Evolutionary conservation across 1,284 basidiomycete species (phyloP), one percentile per base, ranked within the genome.

Genomic region (Boletus calvinii): DNA sequence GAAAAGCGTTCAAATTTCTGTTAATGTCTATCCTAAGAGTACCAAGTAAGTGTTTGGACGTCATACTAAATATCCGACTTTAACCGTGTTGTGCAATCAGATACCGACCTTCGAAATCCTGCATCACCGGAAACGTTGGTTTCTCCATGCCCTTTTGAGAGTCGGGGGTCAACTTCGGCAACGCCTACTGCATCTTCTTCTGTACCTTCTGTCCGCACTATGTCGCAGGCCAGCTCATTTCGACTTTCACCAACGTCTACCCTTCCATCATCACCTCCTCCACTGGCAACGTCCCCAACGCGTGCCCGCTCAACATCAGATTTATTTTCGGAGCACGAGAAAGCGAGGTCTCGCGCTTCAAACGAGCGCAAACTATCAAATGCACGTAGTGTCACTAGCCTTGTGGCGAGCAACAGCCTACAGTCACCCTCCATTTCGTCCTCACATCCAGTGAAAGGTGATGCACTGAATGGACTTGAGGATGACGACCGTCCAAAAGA

Each of bases 1-100:
- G 81, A 41, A 76, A 77, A 49, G 79, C 78, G 0, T 89, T 91
- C 62, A 78, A 81, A 42, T 89, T 78, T 72, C 65, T 91, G 26
- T 65, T 89, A 54, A 80, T 77, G 62, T 77, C 82, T 5, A 78
- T 88, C 26, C 67, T 78, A 39, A 76, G 77, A 41, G 76, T 78
- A 50, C 74, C 78, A 66, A 74, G 84, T 83, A 59, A 64, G 78
- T 59, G n/a, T 46, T 37, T 37, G 35, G 30, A 12, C 50, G 10
- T 41, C 43, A 46, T 47, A 41, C 18, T 47, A 40, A 30, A 11
- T 45, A 18, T 51, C 41, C 30, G 48, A 48, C 30, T 54, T 57
- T 45, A 42, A 53, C 31, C 18, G 44, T 20, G 32, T 38, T 41
- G 42, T 53, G 44, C 29, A 22, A 31, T 39, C 66, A 52, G 75